Evolutionary conservation across 2,329 filamentous ascomycete species (phyloP), one percentile per base, ranked within the genome.

Genomic region (Fusarium sp.): DNA sequence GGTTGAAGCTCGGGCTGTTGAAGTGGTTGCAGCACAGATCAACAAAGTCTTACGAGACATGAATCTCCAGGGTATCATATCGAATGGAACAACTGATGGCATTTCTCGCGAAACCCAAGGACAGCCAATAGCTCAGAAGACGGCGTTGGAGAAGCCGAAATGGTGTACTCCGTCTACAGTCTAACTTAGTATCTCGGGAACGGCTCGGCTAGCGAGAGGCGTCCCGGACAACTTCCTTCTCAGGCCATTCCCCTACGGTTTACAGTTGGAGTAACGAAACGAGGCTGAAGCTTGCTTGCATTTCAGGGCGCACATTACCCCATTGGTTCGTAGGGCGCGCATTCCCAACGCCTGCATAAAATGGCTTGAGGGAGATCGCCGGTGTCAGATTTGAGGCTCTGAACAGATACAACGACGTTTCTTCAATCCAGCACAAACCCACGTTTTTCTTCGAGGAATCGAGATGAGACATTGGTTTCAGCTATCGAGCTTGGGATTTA

Each of bases 341-440:
- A 7, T 90, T 75, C 86, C 88, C 14, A 82, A 84, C 66, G 82
- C 86, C 5, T 83, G 88, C 53, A 20, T 83, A 81, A 82, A 90
- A 91, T 1, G 91, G 90, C 2, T 71, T 92, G 50, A 90, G 91
- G 1, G 91, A 93, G 82, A 79, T 92, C 53, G 88, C 91, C 18
- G 92, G 90, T 77, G 87, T 93, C 1, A 53, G 90, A 69, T 91
- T 91, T 1, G 90, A 92, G 16, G 85, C 92, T 33, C 42, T 78
- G 18, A 5, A 74, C 76, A 11, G 78, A 77, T 38, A n/a, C 36
- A 35, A 62, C 74, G 60, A 78, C 78, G 11, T 80, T 81, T 80
- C 59, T 80, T 24, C 30, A 64, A 42, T 20, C 53, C 16, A 30
- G 22, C 20, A 45, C 24, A 26, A 47, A 50, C 28, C 22, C 24